Evolutionary conservation across 2,329 filamentous ascomycete genomes (phyloP).

Genomic region (Coniochaeta prunicola): DNA sequence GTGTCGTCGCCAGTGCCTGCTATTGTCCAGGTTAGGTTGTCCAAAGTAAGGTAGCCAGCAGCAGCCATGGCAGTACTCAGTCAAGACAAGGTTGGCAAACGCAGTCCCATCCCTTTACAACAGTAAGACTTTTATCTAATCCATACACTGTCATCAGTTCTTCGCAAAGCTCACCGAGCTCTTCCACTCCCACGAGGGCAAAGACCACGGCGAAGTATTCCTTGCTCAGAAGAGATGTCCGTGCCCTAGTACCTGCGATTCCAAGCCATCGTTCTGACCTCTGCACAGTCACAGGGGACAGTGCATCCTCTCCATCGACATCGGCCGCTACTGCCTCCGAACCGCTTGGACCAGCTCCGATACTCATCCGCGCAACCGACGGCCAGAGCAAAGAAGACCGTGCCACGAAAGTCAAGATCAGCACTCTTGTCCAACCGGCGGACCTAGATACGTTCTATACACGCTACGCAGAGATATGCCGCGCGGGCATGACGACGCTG

Average conservation of each 20-base stretch:
- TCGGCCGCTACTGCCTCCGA: constrained; percentile 53
- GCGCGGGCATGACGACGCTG: constrained; percentile 76
- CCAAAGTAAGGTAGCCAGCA: neutral
- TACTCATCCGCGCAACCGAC: constrained; percentile 80
- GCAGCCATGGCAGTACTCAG: constrained; percentile 24
- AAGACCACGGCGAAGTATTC: constrained; percentile 66
- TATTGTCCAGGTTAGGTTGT: neutral
- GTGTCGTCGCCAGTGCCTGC: neutral
- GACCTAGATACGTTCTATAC: constrained; percentile 75
- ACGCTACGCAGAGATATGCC: constrained; percentile 85
- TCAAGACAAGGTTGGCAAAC: constrained; percentile 28
- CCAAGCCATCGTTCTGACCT: neutral
- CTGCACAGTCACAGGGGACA: constrained; percentile 33
- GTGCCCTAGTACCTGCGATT: constrained; percentile 14
- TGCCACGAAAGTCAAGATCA: constrained; percentile 60
- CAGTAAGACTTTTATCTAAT: constrained; percentile 5
- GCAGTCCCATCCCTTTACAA: neutral
- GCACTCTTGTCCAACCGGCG: constrained; percentile 72
- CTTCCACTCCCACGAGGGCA: constrained; percentile 58
- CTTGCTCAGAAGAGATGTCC: constrained; percentile 71
- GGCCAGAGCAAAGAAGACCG: constrained; percentile 58
- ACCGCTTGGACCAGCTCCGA: constrained; percentile 53
- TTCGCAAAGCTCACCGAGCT: constrained; percentile 62
- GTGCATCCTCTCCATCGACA: constrained; percentile 32
- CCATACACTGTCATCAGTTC: constrained; percentile 47